A percentile compares a stretch with the other conserved stretches of the same genome.
These are phyloP conservation scores for Geranium incanum DNA, from an alignment of 441 rosid genomes.

Conservation along the genomic window DNA sequence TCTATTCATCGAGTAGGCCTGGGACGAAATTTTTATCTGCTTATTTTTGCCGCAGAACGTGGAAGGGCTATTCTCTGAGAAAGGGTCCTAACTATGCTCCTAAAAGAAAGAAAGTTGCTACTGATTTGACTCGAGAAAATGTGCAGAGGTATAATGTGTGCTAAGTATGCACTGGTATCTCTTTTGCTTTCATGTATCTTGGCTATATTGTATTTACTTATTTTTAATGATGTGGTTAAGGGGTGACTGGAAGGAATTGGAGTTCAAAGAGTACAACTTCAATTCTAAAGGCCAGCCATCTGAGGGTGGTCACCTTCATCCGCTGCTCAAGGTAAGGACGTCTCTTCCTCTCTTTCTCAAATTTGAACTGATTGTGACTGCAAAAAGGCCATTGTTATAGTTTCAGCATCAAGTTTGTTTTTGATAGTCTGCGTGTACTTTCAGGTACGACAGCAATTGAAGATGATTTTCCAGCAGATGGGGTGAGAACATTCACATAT, in stretches of 20 bases:
- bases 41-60: slow-evolving; percentile 36
- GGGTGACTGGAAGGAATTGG: slow-evolving; percentile 82
- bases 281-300: slow-evolving; percentile 77
- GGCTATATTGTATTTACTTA: slow-evolving; percentile 3
- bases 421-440: slow-evolving; percentile 11
- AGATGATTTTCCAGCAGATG: slow-evolving; percentile 72
- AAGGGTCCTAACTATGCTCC: slow-evolving; percentile 89
- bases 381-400: not conserved
- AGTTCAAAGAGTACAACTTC: slow-evolving; percentile 87
- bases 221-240: slow-evolving; percentile 32
- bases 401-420: not conserved
- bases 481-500: slow-evolving; percentile 42
- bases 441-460: slow-evolving; percentile 71
- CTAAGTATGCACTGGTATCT: not conserved
- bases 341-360: not conserved
- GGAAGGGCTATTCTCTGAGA: slow-evolving; percentile 73
- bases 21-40: not conserved
- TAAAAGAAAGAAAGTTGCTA: slow-evolving; percentile 58
- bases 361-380: not conserved
- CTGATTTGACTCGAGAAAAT: slow-evolving; percentile 89
- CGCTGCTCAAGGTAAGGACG: slow-evolving; percentile 68
- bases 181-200: not conserved
- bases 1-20: not conserved
- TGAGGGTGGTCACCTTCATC: slow-evolving; percentile 90
- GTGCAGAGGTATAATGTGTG: slow-evolving; percentile 49